phyloP scores from a whole-genome alignment of 2,329 filamentous ascomycete species.

The Trichothecium sympodiale region DNA sequence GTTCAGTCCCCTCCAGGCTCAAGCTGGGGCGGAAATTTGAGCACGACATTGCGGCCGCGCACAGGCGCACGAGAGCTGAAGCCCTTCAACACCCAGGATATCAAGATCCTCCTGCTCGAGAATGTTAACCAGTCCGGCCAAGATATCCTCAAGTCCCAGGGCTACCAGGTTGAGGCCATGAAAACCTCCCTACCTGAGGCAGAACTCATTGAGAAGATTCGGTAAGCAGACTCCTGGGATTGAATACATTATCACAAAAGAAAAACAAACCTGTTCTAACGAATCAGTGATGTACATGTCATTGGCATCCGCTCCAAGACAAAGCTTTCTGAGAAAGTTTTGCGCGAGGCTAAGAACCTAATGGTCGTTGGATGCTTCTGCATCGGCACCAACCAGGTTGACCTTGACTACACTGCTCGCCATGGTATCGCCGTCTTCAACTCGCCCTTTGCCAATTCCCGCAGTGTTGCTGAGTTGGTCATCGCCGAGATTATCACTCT shows the following conservation, averaged over 20 bases:
- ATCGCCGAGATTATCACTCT: conserved; percentile 89
- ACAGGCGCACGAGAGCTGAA: conserved; percentile 60
- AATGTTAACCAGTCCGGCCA: conserved; percentile 89
- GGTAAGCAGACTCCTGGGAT: conserved; percentile 46
- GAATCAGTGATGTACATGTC: conserved; percentile 75
- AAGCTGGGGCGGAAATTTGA: conserved; percentile 41
- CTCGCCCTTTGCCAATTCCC: conserved; percentile 95
- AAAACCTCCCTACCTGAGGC: conserved; percentile 88
- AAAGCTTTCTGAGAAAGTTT: conserved; percentile 75
- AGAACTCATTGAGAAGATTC: conserved; percentile 92
- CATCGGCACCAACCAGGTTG: conserved; percentile 94
- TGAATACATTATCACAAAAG: no score
- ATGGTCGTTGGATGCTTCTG: conserved; percentile 98
- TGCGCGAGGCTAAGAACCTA: conserved; percentile 83
- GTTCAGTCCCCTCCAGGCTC: conserved; percentile 57
- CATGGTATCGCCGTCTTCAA: conserved; percentile 97
- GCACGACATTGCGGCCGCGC: conserved; percentile 18
- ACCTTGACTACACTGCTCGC: conserved; percentile 70
- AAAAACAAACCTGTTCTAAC: conserved; percentile 6
- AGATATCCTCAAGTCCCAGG: conserved; percentile 72
- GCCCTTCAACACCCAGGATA: conserved; percentile 89
- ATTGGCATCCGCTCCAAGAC: conserved; percentile 98
- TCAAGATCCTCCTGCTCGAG: conserved; percentile 91
- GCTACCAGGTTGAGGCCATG: conserved; percentile 88
- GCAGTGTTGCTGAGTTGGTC: conserved; percentile 91